These are phyloP conservation scores for Starmerella scarabaei DNA, from an alignment of 805 yeast species.

Conservation along the genomic window DNA sequence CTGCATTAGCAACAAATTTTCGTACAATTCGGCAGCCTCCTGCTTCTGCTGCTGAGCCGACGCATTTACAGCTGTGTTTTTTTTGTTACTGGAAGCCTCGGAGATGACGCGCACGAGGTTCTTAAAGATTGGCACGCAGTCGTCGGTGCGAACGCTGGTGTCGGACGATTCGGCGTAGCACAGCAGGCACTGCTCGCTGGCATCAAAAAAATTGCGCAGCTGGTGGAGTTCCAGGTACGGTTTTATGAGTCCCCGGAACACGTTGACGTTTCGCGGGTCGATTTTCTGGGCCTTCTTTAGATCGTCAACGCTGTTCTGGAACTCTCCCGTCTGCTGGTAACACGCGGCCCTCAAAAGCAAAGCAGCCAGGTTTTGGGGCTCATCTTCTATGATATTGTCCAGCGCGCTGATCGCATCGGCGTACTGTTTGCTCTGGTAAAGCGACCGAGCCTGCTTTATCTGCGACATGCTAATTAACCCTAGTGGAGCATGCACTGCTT, in stretches of 20 bases:
- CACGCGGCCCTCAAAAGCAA: conserved; percentile 54
- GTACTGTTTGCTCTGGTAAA: conserved; percentile 34
- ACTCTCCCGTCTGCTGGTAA: conserved; percentile 31
- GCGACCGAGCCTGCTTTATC: conserved; percentile 11
- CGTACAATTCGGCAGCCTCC: no score
- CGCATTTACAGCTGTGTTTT: no score
- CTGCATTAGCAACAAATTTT: conserved; percentile 3
- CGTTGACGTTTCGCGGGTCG: conserved; percentile 37
- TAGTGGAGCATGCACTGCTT: no score
- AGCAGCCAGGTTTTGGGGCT: conserved; percentile 46
- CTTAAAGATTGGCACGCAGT: no score
- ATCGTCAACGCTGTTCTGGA: conserved; percentile 39
- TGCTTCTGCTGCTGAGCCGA: conserved; percentile 10
- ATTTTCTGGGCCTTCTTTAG: conserved; percentile 33
- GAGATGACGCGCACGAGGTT: no score
- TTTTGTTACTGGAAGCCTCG: no score
- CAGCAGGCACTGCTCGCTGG: conserved; percentile 16
- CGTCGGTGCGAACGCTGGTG: no score
- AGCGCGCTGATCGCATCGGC: conserved; percentile 48
- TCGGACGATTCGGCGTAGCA: no score
- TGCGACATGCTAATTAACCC: no score
- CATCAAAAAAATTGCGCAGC: conserved; percentile 17
- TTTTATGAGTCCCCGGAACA: conserved; percentile 67
- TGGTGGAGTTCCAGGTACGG: no score
- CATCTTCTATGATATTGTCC: conserved; percentile 43